Evolutionary conservation across 371 early-diverging fungal species (phyloP).

Genomic region (Mucor piriformis): DNA sequence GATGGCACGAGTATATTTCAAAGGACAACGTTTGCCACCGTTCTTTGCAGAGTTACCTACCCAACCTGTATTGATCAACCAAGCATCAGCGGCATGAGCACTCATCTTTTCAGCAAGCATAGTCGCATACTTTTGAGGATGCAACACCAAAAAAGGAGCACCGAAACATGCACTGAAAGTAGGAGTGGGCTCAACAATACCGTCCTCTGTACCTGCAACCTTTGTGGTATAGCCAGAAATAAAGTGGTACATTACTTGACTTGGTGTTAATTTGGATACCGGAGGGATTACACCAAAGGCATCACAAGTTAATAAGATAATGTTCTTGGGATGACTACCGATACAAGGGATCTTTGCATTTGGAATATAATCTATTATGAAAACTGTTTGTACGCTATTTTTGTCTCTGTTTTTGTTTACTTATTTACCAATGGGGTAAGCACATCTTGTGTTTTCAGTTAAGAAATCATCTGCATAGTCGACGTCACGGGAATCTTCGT

Average conservation of each 20-base stretch:
- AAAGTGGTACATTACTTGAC: constrained; percentile 98
- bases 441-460: constrained; percentile 97
- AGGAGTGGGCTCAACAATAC: constrained; percentile 85
- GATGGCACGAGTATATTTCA: constrained; percentile 96
- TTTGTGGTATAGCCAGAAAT: constrained; percentile 92
- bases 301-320: constrained; percentile 96
- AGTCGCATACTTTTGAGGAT: constrained; percentile 94
- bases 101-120: constrained; percentile 96
- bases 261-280: constrained; percentile 86
- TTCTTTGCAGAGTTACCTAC: constrained; percentile 82
- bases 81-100: constrained; percentile 86
- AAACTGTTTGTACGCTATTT: no score
- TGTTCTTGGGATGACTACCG: constrained; percentile 94
- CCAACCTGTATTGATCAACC: constrained; percentile 99
- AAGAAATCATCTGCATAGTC: constrained; percentile 81
- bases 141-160: constrained; percentile 96
- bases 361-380: constrained; percentile 76
- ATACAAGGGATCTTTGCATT: constrained; percentile 96
- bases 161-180: constrained; percentile 97
- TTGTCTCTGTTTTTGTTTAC: neutral
- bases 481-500: constrained; percentile 81
- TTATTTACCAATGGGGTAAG: constrained; percentile 82
- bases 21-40: constrained; percentile 86
- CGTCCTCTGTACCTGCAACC: constrained; percentile 97
- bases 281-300: constrained; percentile 98